Percentiles rank a stretch among this genome's conserved stretches.
Evolutionary conservation across 331 rosid genomes (phyloP).

Genomic region (Quercus tomentella): DNA sequence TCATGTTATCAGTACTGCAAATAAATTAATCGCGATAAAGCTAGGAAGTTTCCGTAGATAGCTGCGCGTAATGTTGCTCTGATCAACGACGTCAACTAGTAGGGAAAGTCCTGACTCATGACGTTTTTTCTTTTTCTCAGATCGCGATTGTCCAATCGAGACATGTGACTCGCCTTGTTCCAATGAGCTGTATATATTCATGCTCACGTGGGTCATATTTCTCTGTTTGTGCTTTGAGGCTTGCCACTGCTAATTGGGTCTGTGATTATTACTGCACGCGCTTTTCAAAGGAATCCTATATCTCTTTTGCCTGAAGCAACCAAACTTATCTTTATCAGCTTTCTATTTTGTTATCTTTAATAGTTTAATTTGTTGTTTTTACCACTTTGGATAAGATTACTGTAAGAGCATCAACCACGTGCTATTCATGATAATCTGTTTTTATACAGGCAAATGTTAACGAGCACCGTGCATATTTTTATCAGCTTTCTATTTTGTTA

Average conservation of each 20-base stretch:
- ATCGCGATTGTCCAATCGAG: not conserved
- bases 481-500: too few species aligned
- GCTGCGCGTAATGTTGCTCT: not conserved
- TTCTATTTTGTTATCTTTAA: too few species aligned
- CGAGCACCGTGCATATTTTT: too few species aligned
- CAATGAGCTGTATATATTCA: conserved; percentile 22
- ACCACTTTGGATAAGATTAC: too few species aligned
- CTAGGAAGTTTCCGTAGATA: not conserved
- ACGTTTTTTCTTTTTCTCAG: not conserved
- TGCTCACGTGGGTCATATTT: conserved; percentile 10
- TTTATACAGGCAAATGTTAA: too few species aligned
- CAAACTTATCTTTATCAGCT: not conserved
- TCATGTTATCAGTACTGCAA: too few species aligned
- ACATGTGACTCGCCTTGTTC: conserved; percentile 12
- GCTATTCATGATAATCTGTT: too few species aligned
- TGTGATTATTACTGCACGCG: conserved; percentile 1
- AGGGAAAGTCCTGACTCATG: not conserved
- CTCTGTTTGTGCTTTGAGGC: not conserved
- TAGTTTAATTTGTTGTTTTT: too few species aligned
- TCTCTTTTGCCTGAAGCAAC: not conserved
- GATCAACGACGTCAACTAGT: not conserved
- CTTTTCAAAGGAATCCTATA: not conserved
- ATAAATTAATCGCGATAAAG: not conserved
- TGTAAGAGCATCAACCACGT: too few species aligned
- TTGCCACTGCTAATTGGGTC: not conserved